Conservation (phyloP, 2,329 filamentous ascomycete species). For the Botrytis paeoniae region DNA sequence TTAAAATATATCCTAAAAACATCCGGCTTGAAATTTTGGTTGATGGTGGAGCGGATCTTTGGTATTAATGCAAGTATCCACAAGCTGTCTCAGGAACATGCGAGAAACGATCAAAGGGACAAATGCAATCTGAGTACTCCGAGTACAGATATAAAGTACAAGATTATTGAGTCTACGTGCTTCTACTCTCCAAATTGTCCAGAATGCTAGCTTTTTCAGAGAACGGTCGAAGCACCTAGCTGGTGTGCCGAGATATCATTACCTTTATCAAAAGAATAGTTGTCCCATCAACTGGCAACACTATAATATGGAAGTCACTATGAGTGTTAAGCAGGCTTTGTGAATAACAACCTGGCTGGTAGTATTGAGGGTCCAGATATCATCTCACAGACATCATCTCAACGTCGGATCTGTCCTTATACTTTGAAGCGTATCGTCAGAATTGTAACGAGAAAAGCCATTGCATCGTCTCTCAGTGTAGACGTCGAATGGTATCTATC, state of each 20-base stretch:
- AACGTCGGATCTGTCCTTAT: neutral
- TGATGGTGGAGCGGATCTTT: neutral
- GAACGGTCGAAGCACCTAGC: neutral
- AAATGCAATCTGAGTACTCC: neutral
- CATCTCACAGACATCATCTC: neutral
- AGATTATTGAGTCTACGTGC: neutral
- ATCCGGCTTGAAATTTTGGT: neutral
- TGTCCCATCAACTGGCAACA: neutral
- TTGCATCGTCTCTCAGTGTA: neutral
- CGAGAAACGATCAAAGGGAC: neutral
- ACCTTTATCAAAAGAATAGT: neutral
- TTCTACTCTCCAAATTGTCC: neutral
- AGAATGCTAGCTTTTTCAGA: neutral
- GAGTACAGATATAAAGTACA: neutral
- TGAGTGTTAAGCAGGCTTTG: neutral
- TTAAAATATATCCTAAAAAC: neutral
- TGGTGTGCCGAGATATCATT: neutral
- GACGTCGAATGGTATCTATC: neutral
- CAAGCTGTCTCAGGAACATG: neutral
- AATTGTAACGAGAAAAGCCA: neutral
- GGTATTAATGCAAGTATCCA: constrained; percentile 6
- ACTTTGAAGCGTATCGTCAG: neutral
- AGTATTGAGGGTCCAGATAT: neutral
- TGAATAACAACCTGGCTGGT: neutral
- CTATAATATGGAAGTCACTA: neutral